These are phyloP conservation scores for Ilyonectria robusta DNA, from an alignment of 2,329 filamentous ascomycete genomes.

Conservation along the genomic window DNA sequence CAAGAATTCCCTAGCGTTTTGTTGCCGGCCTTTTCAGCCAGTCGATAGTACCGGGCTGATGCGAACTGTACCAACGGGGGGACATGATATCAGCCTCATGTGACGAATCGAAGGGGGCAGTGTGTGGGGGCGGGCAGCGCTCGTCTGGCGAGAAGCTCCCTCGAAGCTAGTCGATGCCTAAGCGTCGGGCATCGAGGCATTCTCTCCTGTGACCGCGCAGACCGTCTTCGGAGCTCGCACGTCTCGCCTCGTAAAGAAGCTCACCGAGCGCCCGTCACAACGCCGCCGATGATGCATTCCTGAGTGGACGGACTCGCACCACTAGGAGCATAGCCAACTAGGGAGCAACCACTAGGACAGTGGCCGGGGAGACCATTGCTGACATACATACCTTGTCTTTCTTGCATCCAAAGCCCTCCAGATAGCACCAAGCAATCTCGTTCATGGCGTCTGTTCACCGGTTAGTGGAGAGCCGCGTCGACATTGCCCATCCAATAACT, in stretches of 20 bases:
- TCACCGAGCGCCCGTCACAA: slow-evolving; percentile 19
- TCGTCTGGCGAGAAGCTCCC: slow-evolving; percentile 45
- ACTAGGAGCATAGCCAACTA: slow-evolving; percentile 17
- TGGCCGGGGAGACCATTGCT: slow-evolving; percentile 24
- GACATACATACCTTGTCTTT: slow-evolving; percentile 91
- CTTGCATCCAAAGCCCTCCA: slow-evolving; percentile 96
- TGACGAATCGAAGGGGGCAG: slow-evolving; percentile 48
- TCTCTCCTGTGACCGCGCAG: slow-evolving; percentile 7
- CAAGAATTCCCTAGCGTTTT: slow-evolving; percentile 96
- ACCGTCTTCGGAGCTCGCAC: slow-evolving; percentile 11
- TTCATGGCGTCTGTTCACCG: slow-evolving; percentile 87
- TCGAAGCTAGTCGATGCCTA: slow-evolving; percentile 53
- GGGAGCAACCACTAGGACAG: slow-evolving; percentile 5
- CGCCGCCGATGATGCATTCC: slow-evolving; percentile 13
- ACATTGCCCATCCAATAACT: slow-evolving; percentile 47
- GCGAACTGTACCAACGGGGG: slow-evolving; percentile 69
- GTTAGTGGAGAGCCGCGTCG: slow-evolving; percentile 25
- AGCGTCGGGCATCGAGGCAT: slow-evolving; percentile 45
- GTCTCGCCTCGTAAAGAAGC: slow-evolving; percentile 20
- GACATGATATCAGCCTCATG: slow-evolving; percentile 64
- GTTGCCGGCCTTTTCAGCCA: slow-evolving; percentile 89
- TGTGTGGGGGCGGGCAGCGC: slow-evolving; percentile 20
- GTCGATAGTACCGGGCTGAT: slow-evolving; percentile 90
- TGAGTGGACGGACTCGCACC: slow-evolving; percentile 17
- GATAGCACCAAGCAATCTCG: slow-evolving; percentile 94